Evolutionary conservation across 2,329 filamentous ascomycete species (phyloP).

Genomic region (Sporothrix inflata): DNA sequence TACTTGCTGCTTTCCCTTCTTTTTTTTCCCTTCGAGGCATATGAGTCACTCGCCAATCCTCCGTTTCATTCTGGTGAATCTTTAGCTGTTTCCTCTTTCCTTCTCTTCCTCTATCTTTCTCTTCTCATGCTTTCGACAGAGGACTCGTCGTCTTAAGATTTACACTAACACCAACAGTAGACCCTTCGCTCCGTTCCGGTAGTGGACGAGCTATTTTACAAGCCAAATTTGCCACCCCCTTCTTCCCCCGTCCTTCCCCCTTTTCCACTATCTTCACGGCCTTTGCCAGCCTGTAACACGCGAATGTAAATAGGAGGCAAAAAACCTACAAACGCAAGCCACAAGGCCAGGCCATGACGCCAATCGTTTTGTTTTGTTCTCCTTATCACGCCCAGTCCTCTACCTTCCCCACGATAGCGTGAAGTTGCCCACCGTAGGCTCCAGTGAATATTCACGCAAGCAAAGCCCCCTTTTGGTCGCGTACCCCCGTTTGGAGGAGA

Average conservation of each 20-base stretch:
- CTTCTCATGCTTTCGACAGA: background rate
- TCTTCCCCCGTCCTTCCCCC: background rate
- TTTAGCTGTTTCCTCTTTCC: background rate
- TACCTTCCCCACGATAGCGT: background rate
- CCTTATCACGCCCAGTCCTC: background rate
- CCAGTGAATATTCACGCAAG: background rate
- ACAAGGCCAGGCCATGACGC: background rate
- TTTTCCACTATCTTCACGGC: background rate
- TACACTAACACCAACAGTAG: background rate
- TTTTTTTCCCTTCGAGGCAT: background rate
- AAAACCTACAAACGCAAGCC: background rate
- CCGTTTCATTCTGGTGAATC: background rate
- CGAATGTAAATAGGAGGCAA: background rate
- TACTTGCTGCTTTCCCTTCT: background rate
- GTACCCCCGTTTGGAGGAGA: background rate
- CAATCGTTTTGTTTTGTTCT: background rate
- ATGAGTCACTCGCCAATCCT: conserved; percentile 27
- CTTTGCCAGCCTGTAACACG: background rate
- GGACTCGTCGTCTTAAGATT: background rate
- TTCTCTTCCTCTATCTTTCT: background rate
- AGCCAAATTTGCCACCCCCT: conserved; percentile 18
- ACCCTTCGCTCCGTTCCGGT: conserved; percentile 1
- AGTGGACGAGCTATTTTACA: background rate
- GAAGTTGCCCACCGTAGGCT: conserved; percentile 1
- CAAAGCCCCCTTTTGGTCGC: background rate